phyloP scores from a whole-genome alignment of 1,284 basidiomycete species.

The Papiliotrema nemorosa region DNA sequence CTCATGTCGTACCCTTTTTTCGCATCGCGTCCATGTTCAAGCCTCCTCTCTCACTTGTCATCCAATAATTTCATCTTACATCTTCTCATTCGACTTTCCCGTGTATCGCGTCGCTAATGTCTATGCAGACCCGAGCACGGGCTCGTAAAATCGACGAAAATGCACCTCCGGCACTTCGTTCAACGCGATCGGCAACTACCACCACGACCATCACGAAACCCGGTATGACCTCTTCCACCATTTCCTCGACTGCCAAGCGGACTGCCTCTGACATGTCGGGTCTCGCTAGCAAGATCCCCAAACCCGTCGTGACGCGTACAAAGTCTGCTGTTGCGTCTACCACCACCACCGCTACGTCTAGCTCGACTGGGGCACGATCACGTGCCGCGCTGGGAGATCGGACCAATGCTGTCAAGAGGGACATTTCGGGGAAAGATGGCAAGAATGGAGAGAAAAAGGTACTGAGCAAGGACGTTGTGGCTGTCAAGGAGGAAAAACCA shows the following conservation, averaged over 20 bases:
- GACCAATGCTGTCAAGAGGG: slow-evolving; percentile 8
- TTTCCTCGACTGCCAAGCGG: neutral
- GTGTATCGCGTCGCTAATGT: neutral
- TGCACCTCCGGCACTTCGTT: slow-evolving; percentile 33
- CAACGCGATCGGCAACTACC: slow-evolving; percentile 15
- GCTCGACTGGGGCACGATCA: slow-evolving; percentile 27
- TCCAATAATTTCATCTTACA: neutral
- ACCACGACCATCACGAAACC: slow-evolving; percentile 10
- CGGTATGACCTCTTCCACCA: neutral
- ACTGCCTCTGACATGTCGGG: slow-evolving; percentile 10
- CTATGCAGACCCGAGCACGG: slow-evolving; percentile 35
- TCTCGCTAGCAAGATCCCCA: slow-evolving; percentile 17
- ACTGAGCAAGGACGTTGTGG: slow-evolving; percentile 3
- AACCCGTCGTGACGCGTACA: slow-evolving; percentile 40
- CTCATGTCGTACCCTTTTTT: neutral
- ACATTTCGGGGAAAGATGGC: slow-evolving; percentile 6
- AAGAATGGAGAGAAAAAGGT: slow-evolving; percentile 20
- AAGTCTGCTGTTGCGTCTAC: slow-evolving; percentile 13
- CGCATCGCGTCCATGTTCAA: neutral
- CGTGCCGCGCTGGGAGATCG: slow-evolving; percentile 3
- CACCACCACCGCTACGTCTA: slow-evolving; percentile 41
- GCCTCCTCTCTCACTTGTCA: neutral
- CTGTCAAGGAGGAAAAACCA: slow-evolving; percentile 10
- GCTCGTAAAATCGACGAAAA: slow-evolving; percentile 41
- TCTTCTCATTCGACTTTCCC: neutral